Evolutionary conservation across 2,329 filamentous ascomycete genomes (phyloP).

Genomic region (Aschersonia sp.): DNA sequence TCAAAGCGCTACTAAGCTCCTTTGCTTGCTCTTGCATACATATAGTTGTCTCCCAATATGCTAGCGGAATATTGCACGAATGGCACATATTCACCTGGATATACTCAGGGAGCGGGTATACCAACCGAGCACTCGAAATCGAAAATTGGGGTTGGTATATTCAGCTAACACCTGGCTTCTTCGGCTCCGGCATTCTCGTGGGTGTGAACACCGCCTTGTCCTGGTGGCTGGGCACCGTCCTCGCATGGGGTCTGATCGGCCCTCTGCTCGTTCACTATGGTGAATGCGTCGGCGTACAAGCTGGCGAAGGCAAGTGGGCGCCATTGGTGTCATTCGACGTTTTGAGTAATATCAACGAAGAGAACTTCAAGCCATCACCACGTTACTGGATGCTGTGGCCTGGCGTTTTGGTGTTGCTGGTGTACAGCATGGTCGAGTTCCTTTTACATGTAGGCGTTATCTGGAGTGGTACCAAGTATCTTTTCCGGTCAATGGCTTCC

Average conservation of each 20-base stretch:
- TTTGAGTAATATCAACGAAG: conserved; percentile 14
- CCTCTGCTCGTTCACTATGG: conserved; percentile 33
- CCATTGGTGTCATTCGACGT: conserved; percentile 14
- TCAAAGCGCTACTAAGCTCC: conserved; percentile 35
- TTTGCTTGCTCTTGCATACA: conserved; percentile 35
- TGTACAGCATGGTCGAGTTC: conserved; percentile 25
- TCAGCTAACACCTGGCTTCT: conserved; percentile 45
- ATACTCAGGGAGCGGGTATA: conserved; percentile 36
- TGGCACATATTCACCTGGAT: conserved; percentile 40
- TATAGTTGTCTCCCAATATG: conserved; percentile 43
- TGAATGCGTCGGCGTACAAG: conserved; percentile 29
- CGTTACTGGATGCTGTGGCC: conserved; percentile 29
- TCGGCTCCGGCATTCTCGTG: conserved; percentile 38
- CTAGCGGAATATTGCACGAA: conserved; percentile 43
- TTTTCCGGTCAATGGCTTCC: conserved; percentile 14
- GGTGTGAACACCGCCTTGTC: conserved; percentile 40
- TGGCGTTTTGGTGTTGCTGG: conserved; percentile 27
- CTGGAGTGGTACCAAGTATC: conserved; percentile 19
- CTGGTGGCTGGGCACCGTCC: conserved; percentile 38
- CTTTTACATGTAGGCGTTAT: conserved; percentile 23
- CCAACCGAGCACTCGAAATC: conserved; percentile 31
- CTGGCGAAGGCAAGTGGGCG: conserved; percentile 15
- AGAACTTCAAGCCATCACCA: conserved; percentile 18
- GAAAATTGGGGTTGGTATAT: conserved; percentile 50
- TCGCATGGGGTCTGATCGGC: conserved; percentile 40